Evolutionary conservation across 148 eudicot species (phyloP).

Genomic region (Amaranthus cruentus): DNA sequence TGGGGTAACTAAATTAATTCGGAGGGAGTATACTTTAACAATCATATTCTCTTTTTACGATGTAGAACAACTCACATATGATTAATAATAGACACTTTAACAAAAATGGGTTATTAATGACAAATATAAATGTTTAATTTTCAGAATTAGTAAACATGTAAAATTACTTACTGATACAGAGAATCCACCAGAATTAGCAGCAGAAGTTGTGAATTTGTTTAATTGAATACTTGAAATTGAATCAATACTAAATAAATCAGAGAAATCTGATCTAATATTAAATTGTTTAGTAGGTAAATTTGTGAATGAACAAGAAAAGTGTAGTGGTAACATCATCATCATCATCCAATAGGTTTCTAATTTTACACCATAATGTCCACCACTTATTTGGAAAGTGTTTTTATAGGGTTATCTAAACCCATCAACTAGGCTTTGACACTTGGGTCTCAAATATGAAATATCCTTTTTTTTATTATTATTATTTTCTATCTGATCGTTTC

Average conservation of each 20-base stretch:
- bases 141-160: background rate
- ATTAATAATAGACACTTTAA: too few species aligned
- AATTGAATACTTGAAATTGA: background rate
- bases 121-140: background rate
- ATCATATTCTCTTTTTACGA: too few species aligned
- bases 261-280: background rate
- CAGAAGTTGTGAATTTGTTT: constrained; percentile 20
- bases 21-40: too few species aligned
- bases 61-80: too few species aligned
- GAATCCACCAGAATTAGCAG: constrained; percentile 51
- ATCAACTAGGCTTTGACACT: too few species aligned
- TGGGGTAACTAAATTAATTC: too few species aligned
- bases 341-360: background rate
- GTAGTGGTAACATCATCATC: background rate
- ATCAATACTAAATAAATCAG: background rate
- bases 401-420: too few species aligned
- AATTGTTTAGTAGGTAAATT: constrained; percentile 1
- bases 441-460: too few species aligned
- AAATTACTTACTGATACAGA: constrained; percentile 44
- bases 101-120: too few species aligned
- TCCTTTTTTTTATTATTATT: too few species aligned
- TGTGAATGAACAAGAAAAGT: constrained; percentile 12
- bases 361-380: background rate
- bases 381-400: too few species aligned
- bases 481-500: too few species aligned